A percentile compares a stretch with the other conserved stretches of the same genome.
These are phyloP conservation scores for Aspergillus udagawae DNA, from an alignment of 2,329 filamentous ascomycete species.

Conservation along the genomic window DNA sequence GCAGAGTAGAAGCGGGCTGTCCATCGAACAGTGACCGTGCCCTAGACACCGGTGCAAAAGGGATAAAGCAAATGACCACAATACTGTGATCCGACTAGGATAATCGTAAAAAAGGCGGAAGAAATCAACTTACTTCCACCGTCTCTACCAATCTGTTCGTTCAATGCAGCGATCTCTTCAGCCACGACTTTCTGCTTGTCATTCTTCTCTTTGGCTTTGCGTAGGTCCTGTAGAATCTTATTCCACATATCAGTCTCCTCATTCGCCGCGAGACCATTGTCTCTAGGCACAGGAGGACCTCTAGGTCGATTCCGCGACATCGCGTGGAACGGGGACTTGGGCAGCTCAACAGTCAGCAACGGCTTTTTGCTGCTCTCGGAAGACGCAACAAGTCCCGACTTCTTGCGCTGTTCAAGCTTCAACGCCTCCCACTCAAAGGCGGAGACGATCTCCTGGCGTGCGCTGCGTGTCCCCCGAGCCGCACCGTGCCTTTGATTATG, in stretches of 20 bases:
- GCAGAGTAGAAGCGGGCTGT: too few species aligned
- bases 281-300: conserved; percentile 32
- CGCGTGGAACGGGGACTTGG: conserved; percentile 1
- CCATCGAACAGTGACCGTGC: neutral
- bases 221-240: conserved; percentile 40
- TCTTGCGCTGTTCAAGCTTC: conserved; percentile 16
- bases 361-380: conserved; percentile 7
- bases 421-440: conserved; percentile 27
- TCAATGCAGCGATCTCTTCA: conserved; percentile 38
- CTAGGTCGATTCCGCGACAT: conserved; percentile 44
- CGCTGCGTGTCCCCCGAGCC: conserved; percentile 24
- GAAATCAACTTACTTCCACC: conserved; percentile 36
- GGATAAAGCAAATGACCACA: neutral
- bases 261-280: conserved; percentile 42
- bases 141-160: conserved; percentile 42
- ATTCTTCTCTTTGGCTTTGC: conserved; percentile 43
- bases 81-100: neutral
- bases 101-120: neutral
- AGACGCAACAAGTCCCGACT: conserved; percentile 1
- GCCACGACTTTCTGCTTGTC: conserved; percentile 38
- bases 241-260: conserved; percentile 46
- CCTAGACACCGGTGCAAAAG: too few species aligned
- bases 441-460: conserved; percentile 15
- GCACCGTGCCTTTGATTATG: conserved; percentile 18
- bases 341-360: neutral